Percentiles rank a stretch among this genome's conserved stretches.
Conservation (phyloP, 2,329 filamentous ascomycete species). For the Pyrenochaeta sp. region DNA sequence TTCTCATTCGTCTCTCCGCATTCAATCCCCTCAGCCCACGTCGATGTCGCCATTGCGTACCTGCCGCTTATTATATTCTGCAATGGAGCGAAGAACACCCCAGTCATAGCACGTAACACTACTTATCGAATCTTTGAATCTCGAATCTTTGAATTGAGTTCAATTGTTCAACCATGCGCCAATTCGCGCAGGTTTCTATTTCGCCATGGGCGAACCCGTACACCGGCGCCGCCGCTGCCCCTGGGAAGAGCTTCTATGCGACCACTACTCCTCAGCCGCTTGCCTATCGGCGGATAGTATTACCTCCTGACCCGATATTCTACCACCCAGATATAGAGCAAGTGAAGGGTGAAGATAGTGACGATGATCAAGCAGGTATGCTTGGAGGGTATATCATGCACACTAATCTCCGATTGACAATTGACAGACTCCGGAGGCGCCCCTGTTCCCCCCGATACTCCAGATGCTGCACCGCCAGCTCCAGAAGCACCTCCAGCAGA, state of each 20-base stretch:
- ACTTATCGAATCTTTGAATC: slow-evolving; percentile 32
- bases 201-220: slow-evolving; percentile 48
- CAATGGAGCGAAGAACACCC: slow-evolving; percentile 41
- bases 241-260: slow-evolving; percentile 26
- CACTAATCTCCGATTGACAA: slow-evolving; percentile 24
- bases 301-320: slow-evolving; percentile 30
- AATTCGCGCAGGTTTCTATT: slow-evolving; percentile 41
- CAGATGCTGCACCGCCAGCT: slow-evolving; percentile 22
- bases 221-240: slow-evolving; percentile 19
- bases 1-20: slow-evolving; percentile 48
- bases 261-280: slow-evolving; percentile 17
- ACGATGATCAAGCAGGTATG: slow-evolving; percentile 27
- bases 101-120: slow-evolving; percentile 44
- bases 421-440: slow-evolving; percentile 31
- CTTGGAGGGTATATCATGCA: slow-evolving; percentile 4
- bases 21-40: slow-evolving; percentile 43
- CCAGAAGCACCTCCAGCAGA: slow-evolving; percentile 19
- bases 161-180: slow-evolving; percentile 40
- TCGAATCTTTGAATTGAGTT: slow-evolving; percentile 22
- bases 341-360: slow-evolving; percentile 25
- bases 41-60: slow-evolving; percentile 45
- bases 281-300: slow-evolving; percentile 33
- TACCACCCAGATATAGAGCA: slow-evolving; percentile 35
- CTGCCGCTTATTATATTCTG: slow-evolving; percentile 35
- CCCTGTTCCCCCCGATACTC: slow-evolving; percentile 24